These are phyloP conservation scores for Xylariales sp. DNA, from an alignment of 2,329 filamentous ascomycete species.

Conservation along the genomic window DNA sequence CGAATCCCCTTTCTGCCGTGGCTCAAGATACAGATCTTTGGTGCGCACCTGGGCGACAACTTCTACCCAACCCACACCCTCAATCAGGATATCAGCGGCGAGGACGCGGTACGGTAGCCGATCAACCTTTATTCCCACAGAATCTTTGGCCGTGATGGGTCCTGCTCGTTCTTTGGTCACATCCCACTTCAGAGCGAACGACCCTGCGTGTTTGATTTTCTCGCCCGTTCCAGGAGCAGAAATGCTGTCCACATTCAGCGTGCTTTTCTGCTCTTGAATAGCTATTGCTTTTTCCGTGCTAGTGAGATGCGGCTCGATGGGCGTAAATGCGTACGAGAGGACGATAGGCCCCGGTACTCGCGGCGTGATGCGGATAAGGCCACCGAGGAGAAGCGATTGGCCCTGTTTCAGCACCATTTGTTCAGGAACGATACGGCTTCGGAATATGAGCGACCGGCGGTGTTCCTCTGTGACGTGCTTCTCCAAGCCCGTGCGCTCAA, in stretches of 20 bases:
- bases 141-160: conserved; percentile 61
- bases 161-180: conserved; percentile 78
- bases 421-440: conserved; percentile 65
- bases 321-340: conserved; percentile 82
- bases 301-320: conserved; percentile 72
- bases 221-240: conserved; percentile 52
- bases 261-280: conserved; percentile 62
- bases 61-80: conserved; percentile 93
- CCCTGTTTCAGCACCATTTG: conserved; percentile 69
- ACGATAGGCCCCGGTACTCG: conserved; percentile 60
- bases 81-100: conserved; percentile 79
- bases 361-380: conserved; percentile 84
- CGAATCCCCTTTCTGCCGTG: conserved; percentile 3
- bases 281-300: conserved; percentile 73
- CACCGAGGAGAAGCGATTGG: conserved; percentile 79
- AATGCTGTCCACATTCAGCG: conserved; percentile 60
- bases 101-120: conserved; percentile 75
- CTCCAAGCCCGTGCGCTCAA: conserved; percentile 71
- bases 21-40: conserved; percentile 35
- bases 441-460: conserved; percentile 72
- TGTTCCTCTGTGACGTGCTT: conserved; percentile 64
- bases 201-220: conserved; percentile 66
- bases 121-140: conserved; percentile 59
- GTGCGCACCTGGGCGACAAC: conserved; percentile 75
- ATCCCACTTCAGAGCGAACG: conserved; percentile 72